Evolutionary conservation across 2,329 filamentous ascomycete genomes (phyloP).

Genomic region (Colletotrichum lindemuthianum): DNA sequence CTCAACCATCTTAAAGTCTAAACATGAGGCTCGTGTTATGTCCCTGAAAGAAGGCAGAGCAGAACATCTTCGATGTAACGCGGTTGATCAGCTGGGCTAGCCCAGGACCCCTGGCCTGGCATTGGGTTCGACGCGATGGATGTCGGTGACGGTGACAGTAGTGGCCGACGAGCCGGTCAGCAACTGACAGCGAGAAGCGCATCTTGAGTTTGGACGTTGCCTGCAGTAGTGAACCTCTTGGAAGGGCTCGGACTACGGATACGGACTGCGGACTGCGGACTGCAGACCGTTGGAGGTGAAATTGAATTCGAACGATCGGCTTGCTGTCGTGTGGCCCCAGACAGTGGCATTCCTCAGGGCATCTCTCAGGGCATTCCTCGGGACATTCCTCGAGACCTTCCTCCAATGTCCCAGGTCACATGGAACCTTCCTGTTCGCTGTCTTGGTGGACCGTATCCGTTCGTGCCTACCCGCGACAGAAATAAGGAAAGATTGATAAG

Average conservation of each 20-base stretch:
- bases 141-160: slow-evolving; percentile 13
- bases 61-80: slow-evolving; percentile 11
- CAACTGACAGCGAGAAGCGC: too few species aligned
- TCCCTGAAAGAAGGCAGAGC: slow-evolving; percentile 22
- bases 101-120: slow-evolving; percentile 6
- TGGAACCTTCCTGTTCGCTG: background rate
- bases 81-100: slow-evolving; percentile 29
- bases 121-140: slow-evolving; percentile 4
- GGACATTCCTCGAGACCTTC: background rate
- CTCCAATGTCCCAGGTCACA: slow-evolving; percentile 13
- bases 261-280: background rate
- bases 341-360: slow-evolving; percentile 21
- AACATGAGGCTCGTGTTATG: slow-evolving; percentile 25
- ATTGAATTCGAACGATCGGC: slow-evolving; percentile 17
- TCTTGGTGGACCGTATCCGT: slow-evolving; percentile 15
- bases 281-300: background rate
- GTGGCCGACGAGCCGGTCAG: slow-evolving; percentile 10
- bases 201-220: too few species aligned
- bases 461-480: slow-evolving; percentile 23
- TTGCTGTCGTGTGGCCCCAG: slow-evolving; percentile 18
- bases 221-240: too few species aligned
- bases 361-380: slow-evolving; percentile 1
- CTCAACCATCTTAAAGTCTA: slow-evolving; percentile 11
- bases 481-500: slow-evolving; percentile 29
- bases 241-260: background rate